Conservation (phyloP, 331 rosid genomes). For the Acacia pycnantha region DNA sequence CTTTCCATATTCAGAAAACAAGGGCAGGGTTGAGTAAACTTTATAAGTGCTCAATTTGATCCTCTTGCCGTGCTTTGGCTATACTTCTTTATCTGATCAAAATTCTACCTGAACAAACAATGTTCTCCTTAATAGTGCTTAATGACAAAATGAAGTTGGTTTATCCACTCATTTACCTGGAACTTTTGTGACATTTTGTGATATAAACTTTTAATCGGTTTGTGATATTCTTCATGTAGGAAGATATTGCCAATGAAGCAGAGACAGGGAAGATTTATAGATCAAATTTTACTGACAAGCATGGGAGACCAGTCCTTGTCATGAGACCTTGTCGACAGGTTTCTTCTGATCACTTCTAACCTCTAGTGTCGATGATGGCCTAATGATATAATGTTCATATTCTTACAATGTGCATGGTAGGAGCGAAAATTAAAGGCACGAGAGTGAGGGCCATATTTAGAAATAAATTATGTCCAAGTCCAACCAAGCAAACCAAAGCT, state of each 20-base stretch:
- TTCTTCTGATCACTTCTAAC: background rate
- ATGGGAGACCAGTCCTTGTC: conserved; percentile 7
- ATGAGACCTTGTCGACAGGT: conserved; percentile 6
- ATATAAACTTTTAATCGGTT: background rate
- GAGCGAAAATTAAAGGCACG: conserved; percentile 18
- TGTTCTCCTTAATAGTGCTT: background rate
- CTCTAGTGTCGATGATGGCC: conserved; percentile 8
- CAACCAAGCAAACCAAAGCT: background rate
- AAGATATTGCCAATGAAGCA: background rate
- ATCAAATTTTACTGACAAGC: background rate
- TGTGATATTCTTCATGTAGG: background rate
- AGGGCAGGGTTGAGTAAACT: background rate
- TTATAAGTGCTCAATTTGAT: background rate
- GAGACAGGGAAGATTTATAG: conserved; percentile 7
- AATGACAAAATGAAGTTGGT: background rate
- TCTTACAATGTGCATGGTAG: background rate
- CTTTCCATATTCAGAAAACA: background rate
- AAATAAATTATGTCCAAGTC: background rate
- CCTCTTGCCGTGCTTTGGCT: background rate
- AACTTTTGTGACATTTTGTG: background rate
- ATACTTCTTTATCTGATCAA: background rate
- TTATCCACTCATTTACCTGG: background rate
- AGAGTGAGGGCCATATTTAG: background rate
- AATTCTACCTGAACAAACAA: background rate
- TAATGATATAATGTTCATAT: background rate